Conservation (phyloP, 371 early-diverging fungal genomes). For the Mucor circinelloides region DNA sequence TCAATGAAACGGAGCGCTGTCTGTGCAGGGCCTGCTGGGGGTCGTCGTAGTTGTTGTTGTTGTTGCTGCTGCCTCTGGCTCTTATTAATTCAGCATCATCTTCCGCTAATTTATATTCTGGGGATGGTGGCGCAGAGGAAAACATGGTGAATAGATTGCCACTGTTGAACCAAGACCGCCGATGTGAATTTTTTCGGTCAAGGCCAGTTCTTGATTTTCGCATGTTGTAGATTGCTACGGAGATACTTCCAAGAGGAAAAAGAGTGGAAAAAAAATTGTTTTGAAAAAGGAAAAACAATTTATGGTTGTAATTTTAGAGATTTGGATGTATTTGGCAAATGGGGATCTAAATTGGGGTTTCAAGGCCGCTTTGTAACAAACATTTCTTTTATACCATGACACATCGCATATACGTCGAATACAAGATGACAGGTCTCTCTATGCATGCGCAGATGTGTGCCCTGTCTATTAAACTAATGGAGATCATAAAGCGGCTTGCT, state of each 20-base stretch:
- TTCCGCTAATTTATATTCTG: conserved; percentile 7
- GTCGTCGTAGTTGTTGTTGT: not conserved
- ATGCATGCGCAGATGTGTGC: not conserved
- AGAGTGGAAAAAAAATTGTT: not conserved
- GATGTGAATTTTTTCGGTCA: conserved; percentile 11
- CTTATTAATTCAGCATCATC: not conserved
- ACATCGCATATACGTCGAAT: not conserved
- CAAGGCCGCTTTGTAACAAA: not conserved
- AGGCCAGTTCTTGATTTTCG: conserved; percentile 8
- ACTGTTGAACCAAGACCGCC: conserved; percentile 30
- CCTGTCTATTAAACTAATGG: not conserved
- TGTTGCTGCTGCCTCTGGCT: not conserved
- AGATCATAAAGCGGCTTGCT: too few relatives aligned
- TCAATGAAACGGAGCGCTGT: conserved; percentile 25
- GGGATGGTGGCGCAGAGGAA: conserved; percentile 28
- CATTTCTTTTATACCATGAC: not conserved
- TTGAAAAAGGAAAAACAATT: not conserved
- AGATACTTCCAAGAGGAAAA: not conserved
- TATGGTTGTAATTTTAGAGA: not conserved
- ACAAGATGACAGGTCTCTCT: too few relatives aligned
- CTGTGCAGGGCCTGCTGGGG: not conserved
- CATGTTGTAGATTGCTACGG: not conserved
- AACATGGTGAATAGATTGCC: conserved; percentile 20
- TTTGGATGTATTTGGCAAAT: not conserved
- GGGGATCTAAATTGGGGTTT: not conserved